phyloP scores from a whole-genome alignment of 2,329 filamentous ascomycete genomes.

The Stemphylium lycopersici region DNA sequence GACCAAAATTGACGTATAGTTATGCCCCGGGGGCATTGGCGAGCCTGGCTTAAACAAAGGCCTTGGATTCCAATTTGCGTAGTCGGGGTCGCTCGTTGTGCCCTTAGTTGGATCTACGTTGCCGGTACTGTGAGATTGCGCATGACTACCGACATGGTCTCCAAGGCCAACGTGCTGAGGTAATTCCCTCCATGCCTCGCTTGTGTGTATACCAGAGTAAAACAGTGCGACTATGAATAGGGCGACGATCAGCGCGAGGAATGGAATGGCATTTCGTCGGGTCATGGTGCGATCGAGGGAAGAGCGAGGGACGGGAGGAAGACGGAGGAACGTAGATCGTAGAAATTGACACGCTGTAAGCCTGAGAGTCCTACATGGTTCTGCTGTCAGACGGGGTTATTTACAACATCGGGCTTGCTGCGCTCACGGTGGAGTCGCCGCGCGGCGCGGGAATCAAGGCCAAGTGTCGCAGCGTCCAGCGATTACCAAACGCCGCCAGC shows the following conservation, averaged over 20 bases:
- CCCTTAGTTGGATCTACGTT: conserved; percentile 9
- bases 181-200: conserved; percentile 46
- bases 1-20: conserved; percentile 62
- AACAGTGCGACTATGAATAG: conserved; percentile 49
- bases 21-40: conserved; percentile 51
- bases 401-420: conserved; percentile 4
- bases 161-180: conserved; percentile 51
- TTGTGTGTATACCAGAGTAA: conserved; percentile 42
- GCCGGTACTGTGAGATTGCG: conserved; percentile 11
- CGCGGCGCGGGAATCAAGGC: conserved; percentile 16
- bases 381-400: conserved; percentile 5
- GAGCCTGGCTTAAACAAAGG: conserved; percentile 41
- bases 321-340: neutral
- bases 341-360: neutral
- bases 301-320: conserved; percentile 2
- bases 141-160: conserved; percentile 36
- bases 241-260: conserved; percentile 37
- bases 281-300: conserved; percentile 26
- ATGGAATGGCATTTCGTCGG: conserved; percentile 37
- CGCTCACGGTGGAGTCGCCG: conserved; percentile 20
- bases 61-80: conserved; percentile 48
- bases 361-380: neutral
- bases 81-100: conserved; percentile 34
- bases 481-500: neutral
- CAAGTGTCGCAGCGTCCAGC: conserved; percentile 6